Base-by-base conservation (phyloP, 106 monocot genomes). In the Dioscorea zingiberensis region DNA sequence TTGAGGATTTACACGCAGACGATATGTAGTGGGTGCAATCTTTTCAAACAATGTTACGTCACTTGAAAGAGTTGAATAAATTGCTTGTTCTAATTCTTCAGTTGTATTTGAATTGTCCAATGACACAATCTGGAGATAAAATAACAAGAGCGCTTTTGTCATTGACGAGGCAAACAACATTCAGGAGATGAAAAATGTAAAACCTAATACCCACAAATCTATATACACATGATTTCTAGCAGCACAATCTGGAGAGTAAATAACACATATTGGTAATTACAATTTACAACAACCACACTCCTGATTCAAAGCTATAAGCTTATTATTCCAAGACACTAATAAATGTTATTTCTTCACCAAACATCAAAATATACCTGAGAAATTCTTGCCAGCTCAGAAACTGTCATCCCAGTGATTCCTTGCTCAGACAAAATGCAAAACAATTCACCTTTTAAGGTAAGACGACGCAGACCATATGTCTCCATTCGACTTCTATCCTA, bases 41-140 rank as follows among this genome's bases (percentile, higher is more conserved):
- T 98, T 98, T 66, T 98, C 97, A 80, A 98, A 98, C 57, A 98
- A 76, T 45, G 97, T 98, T 32, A 92, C 71, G 23, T 98, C 97
- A 71, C 92, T 86, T 29, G 88, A 88, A 63, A 98, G 80, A 46
- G 88, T 89, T 29, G 68, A 88, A 61, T 38, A 61, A 71, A 98
- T 92, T 32, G 85, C 48, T 60, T 80, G 58, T 65, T 89, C 86
- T 64, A 84, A 27, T 63, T 87, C 87, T 60, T 84, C 85, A 26
- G 3, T 26, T 38, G 78, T 70, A 62, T 64, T 63, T 6, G 76
- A 60, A 8, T 88, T 61, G 57, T 77, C 74, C 27, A 98, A 75
- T 17, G 72, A 69, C 32, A 74, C 67, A 75, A 92, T 88, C 95
- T 97, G 71, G 47, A 66, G 57, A 61, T 18, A 21, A 65, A 21